These are phyloP conservation scores for Saturnispora quitensis DNA, from an alignment of 805 yeast species.

Conservation along the genomic window DNA sequence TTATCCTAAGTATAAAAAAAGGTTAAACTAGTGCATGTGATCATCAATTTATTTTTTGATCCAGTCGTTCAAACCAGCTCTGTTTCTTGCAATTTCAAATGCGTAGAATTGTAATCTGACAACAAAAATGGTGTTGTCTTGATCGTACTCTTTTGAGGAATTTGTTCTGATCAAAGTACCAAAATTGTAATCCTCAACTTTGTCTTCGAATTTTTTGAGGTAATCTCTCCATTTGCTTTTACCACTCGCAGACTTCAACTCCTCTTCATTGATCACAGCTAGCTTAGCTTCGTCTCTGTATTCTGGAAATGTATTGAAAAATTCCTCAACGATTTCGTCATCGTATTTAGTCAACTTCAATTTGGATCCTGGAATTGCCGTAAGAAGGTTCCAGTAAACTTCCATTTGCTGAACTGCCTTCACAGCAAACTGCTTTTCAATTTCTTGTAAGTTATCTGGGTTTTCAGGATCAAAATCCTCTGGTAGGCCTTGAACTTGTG, in stretches of 20 bases:
- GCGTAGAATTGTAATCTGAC: constrained; percentile 94
- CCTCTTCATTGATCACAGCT: constrained; percentile 58
- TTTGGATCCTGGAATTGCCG: constrained; percentile 67
- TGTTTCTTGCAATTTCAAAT: constrained; percentile 89
- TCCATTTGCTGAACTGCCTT: constrained; percentile 94
- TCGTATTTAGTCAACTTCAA: constrained; percentile 65
- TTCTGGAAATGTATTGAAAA: constrained; percentile 80
- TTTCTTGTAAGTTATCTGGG: constrained; percentile 92
- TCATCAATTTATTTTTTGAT: constrained; percentile 20
- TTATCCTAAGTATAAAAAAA: background rate
- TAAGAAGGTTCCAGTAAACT: constrained; percentile 79
- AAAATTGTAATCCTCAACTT: constrained; percentile 83
- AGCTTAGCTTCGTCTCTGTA: constrained; percentile 52
- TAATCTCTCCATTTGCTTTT: constrained; percentile 88
- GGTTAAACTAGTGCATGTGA: background rate
- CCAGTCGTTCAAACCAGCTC: constrained; percentile 90
- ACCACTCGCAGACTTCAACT: constrained; percentile 69
- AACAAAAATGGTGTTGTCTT: constrained; percentile 77
- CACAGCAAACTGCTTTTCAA: constrained; percentile 96
- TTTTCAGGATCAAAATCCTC: constrained; percentile 51
- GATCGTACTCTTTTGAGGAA: constrained; percentile 63
- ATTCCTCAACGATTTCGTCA: constrained; percentile 54
- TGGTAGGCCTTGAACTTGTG: constrained; percentile 14
- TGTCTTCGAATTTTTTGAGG: constrained; percentile 71
- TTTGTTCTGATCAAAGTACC: constrained; percentile 86